Evolutionary conservation across 352 stramenopile genomes (phyloP).

Genomic region (Phytophthora constricta): DNA sequence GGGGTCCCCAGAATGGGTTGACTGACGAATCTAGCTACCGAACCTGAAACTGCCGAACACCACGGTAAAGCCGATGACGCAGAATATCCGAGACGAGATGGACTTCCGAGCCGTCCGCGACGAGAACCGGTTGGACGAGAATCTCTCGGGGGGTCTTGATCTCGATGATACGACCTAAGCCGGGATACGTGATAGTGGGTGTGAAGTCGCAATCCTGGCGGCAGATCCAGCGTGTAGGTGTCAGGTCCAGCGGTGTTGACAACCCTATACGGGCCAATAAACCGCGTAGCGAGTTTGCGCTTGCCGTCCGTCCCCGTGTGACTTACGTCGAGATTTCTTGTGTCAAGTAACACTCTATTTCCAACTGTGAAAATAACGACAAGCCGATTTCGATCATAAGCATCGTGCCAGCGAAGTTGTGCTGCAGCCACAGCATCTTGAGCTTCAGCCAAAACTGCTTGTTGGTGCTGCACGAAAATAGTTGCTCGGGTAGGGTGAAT

Average conservation of each 20-base stretch:
- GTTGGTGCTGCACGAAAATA: background rate
- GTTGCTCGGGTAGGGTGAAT: too few relatives aligned
- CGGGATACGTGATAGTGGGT: conserved; percentile 8
- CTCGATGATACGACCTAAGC: background rate
- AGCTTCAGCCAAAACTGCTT: background rate
- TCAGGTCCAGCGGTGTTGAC: background rate
- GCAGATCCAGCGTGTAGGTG: background rate
- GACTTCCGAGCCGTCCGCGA: background rate
- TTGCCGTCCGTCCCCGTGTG: background rate
- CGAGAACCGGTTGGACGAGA: too few relatives aligned
- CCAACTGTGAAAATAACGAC: background rate
- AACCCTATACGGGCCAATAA: conserved; percentile 5
- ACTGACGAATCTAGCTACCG: background rate
- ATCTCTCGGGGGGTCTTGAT: conserved; percentile 5
- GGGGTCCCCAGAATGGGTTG: conserved; percentile 1
- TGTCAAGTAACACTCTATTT: background rate
- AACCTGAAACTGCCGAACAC: background rate
- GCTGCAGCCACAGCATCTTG: background rate
- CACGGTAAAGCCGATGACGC: background rate
- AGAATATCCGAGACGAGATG: background rate
- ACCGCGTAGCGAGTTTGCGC: conserved; percentile 1
- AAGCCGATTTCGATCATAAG: background rate
- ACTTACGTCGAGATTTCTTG: background rate
- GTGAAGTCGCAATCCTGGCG: conserved; percentile 2
- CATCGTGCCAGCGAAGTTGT: background rate